These are phyloP conservation scores for Silene coronaria DNA, from an alignment of 179 eudicot species.

Conservation along the genomic window DNA sequence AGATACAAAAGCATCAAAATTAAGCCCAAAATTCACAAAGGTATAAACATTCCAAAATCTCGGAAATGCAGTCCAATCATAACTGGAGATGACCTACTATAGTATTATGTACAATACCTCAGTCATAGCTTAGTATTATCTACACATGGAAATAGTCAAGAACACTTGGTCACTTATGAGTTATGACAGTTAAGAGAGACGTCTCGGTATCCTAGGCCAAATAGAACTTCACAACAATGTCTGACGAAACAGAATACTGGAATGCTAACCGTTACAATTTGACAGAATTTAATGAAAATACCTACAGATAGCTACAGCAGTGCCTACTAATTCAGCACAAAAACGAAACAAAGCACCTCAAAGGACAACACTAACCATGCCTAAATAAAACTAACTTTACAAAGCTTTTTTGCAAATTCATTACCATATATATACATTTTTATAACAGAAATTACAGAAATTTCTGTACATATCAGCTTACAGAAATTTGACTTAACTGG, in stretches of 20 bases:
- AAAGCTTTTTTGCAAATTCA: constrained; percentile 11
- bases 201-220: background rate
- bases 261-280: background rate
- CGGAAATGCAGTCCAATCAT: too few species aligned
- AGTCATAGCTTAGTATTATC: too few species aligned
- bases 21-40: too few species aligned
- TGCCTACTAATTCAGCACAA: constrained; percentile 1
- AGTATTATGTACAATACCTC: too few species aligned
- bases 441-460: constrained; percentile 11
- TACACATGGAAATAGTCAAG: background rate
- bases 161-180: too few species aligned
- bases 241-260: background rate
- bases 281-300: background rate
- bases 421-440: constrained; percentile 17
- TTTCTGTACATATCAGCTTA: constrained; percentile 6
- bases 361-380: background rate
- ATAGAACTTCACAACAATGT: background rate
- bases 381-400: constrained; percentile 18
- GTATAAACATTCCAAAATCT: too few species aligned
- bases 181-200: background rate
- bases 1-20: too few species aligned
- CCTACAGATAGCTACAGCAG: background rate
- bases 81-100: too few species aligned
- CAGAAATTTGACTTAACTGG: background rate
- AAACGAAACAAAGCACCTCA: constrained; percentile 1